A percentile compares a stretch with the other conserved stretches of the same genome.
Evolutionary conservation across 148 eudicot genomes (phyloP).

Genomic region (Linanthus parryae): DNA sequence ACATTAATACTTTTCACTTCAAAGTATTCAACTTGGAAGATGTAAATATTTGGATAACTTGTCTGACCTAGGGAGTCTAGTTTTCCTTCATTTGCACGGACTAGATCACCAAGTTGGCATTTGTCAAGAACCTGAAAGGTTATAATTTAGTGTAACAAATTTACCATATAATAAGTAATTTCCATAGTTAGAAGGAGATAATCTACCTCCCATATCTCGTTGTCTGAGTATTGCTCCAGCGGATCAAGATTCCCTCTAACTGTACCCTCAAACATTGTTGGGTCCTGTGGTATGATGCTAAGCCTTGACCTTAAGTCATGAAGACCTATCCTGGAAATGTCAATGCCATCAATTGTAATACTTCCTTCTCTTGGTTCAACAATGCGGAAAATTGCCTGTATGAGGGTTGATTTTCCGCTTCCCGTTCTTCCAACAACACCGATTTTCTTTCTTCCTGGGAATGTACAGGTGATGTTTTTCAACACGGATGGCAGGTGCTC

Average conservation of each 20-base stretch:
- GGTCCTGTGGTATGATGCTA: constrained; percentile 97
- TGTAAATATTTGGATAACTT: neutral
- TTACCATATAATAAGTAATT: no score
- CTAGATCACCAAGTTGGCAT: constrained; percentile 79
- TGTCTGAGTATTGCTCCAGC: constrained; percentile 60
- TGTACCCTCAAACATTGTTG: constrained; percentile 95
- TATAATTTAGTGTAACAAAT: neutral
- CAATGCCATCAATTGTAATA: constrained; percentile 72
- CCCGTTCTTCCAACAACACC: constrained; percentile 99
- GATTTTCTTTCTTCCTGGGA: constrained; percentile 84
- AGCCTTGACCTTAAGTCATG: constrained; percentile 91
- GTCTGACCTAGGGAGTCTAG: constrained; percentile 62
- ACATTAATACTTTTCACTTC: constrained; percentile 11
- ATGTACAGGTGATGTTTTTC: constrained; percentile 81
- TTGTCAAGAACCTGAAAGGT: constrained; percentile 70
- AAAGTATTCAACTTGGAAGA: neutral
- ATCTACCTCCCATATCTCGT: constrained; percentile 80
- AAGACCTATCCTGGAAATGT: constrained; percentile 78
- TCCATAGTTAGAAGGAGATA: no score
- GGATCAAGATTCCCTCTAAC: constrained; percentile 96
- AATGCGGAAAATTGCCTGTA: constrained; percentile 85
- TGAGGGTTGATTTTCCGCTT: constrained; percentile 94
- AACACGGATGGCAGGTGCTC: constrained; percentile 91
- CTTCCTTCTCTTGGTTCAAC: constrained; percentile 79
- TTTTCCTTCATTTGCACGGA: constrained; percentile 74